phyloP scores from a whole-genome alignment of 176 grass and related monocot species.

The Luzula sylvatica region DNA sequence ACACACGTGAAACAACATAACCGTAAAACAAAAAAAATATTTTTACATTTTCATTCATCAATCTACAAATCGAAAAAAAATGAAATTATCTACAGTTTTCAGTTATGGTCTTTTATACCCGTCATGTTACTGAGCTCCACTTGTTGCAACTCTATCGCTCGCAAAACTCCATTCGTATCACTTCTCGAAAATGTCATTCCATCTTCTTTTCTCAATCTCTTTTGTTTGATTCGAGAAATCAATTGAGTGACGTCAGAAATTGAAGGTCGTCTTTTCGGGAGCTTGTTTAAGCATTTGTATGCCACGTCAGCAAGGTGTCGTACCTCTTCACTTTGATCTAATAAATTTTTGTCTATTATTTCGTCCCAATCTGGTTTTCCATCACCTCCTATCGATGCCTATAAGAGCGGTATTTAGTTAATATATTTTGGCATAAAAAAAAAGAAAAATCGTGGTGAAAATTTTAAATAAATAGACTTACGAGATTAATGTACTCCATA shows the following conservation, averaged over 20 bases:
- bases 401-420: slow-evolving; percentile 12
- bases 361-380: slow-evolving; percentile 76
- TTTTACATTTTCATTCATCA: no score
- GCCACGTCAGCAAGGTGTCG: slow-evolving; percentile 70
- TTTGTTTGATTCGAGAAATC: slow-evolving; percentile 63
- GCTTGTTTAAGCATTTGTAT: slow-evolving; percentile 70
- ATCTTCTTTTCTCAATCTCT: slow-evolving; percentile 35
- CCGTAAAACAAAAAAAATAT: no score
- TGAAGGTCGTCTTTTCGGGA: slow-evolving; percentile 66
- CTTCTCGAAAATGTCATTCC: slow-evolving; percentile 18
- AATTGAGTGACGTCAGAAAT: slow-evolving; percentile 60
- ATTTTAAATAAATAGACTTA: slow-evolving; percentile 29
- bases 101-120: slow-evolving; percentile 18
- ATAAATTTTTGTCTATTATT: slow-evolving; percentile 74
- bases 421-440: neutral
- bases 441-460: neutral
- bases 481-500: slow-evolving; percentile 89
- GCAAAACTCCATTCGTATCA: slow-evolving; percentile 42
- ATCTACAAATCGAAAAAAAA: no score
- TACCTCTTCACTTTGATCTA: slow-evolving; percentile 48
- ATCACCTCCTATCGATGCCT: slow-evolving; percentile 76
- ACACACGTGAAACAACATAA: no score
- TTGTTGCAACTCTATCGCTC: slow-evolving; percentile 69
- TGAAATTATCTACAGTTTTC: no score
- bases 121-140: slow-evolving; percentile 69